Conservation (phyloP, 345 rosid species). For the Ailanthus altissimus region DNA sequence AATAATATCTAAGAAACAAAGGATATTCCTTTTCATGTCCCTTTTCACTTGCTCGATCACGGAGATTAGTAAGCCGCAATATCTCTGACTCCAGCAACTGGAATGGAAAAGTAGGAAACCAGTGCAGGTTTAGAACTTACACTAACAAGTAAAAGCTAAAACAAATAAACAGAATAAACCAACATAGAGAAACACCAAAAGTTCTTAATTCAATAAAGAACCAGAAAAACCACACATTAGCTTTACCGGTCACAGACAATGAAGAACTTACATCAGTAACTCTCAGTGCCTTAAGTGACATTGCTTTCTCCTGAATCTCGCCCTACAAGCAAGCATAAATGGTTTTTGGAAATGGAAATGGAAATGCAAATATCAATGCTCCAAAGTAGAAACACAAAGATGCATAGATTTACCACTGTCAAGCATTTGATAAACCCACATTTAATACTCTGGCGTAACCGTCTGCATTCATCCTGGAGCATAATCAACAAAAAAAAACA, state of each 20-base stretch:
- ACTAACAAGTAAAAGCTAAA: neutral
- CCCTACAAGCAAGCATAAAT: slow-evolving; percentile 49
- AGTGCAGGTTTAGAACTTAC: slow-evolving; percentile 1
- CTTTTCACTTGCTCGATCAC: slow-evolving; percentile 87
- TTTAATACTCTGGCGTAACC: slow-evolving; percentile 62
- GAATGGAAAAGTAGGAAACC: slow-evolving; percentile 18
- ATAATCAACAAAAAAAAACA: slow-evolving; percentile 26
- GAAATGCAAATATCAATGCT: slow-evolving; percentile 5
- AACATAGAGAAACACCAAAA: neutral
- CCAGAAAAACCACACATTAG: neutral
- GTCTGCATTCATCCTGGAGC: slow-evolving; percentile 82
- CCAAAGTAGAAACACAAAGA: slow-evolving; percentile 18
- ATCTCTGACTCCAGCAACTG: slow-evolving; percentile 78
- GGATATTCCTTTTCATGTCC: slow-evolving; percentile 89
- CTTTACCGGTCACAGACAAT: neutral
- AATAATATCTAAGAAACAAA: slow-evolving; percentile 39
- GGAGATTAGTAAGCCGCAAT: slow-evolving; percentile 60
- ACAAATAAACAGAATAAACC: neutral
- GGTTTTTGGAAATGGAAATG: slow-evolving; percentile 8
- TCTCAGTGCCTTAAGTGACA: slow-evolving; percentile 59
- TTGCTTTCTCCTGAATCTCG: slow-evolving; percentile 72
- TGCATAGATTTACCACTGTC: slow-evolving; percentile 61
- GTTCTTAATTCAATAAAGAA: neutral
- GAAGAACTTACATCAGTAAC: slow-evolving; percentile 61
- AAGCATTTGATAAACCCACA: slow-evolving; percentile 64